A percentile compares a stretch with the other conserved stretches of the same genome.
Evolutionary conservation across 306 rosid species (phyloP).

Genomic region (Medicago lupulina): DNA sequence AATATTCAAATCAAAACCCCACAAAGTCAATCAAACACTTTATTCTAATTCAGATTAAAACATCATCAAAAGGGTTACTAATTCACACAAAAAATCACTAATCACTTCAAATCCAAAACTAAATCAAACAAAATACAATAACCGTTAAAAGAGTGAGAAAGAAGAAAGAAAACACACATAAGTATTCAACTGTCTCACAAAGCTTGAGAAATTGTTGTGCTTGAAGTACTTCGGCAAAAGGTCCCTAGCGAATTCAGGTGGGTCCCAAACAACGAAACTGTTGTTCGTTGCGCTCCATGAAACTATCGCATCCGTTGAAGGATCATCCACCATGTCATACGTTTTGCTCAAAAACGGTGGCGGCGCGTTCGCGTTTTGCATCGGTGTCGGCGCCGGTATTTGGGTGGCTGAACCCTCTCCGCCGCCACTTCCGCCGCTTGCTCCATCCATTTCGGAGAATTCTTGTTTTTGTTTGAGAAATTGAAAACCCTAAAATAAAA

Average conservation of each 20-base stretch:
- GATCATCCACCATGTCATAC: constrained; percentile 95
- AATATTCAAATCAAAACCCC: constrained; percentile 16
- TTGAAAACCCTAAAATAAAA: constrained; percentile 50
- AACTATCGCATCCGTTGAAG: constrained; percentile 75
- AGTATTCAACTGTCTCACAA: constrained; percentile 94
- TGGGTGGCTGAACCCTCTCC: constrained; percentile 40
- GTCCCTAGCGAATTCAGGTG: constrained; percentile 94
- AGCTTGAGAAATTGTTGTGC: constrained; percentile 94
- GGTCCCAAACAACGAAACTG: constrained; percentile 98
- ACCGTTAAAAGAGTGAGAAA: not conserved
- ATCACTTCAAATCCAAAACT: constrained; percentile 7
- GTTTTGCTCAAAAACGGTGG: constrained; percentile 97
- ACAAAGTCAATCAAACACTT: not conserved
- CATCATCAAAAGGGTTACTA: not conserved
- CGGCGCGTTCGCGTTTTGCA: constrained; percentile 68
- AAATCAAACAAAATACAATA: not conserved
- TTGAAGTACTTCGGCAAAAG: constrained; percentile 92
- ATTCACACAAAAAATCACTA: not conserved
- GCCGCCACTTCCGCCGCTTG: constrained; percentile 49
- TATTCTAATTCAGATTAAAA: not conserved
- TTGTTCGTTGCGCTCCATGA: constrained; percentile 93
- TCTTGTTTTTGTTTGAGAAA: constrained; percentile 17
- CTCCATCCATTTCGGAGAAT: constrained; percentile 52
- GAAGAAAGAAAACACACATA: constrained; percentile 58
- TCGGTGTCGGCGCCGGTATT: constrained; percentile 61